A percentile compares a stretch with the other conserved stretches of the same genome.
phyloP scores from a whole-genome alignment of 2,329 filamentous ascomycete genomes.

The Graphilbum fragrans region DNA sequence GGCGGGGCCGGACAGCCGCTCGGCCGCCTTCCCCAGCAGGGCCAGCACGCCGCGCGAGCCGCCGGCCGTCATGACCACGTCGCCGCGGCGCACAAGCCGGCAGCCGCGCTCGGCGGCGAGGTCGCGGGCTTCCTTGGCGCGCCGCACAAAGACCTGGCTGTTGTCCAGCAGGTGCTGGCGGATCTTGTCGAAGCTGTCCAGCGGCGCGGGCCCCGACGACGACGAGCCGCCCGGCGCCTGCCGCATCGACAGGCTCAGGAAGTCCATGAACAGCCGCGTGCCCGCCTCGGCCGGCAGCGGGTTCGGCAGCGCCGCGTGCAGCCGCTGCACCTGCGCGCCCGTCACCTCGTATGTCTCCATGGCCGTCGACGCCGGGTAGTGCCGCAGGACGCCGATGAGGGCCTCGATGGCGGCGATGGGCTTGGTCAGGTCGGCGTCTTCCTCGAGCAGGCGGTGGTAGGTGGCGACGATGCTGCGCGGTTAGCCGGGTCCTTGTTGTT shows the following conservation, averaged over 20 bases:
- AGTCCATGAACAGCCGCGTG: slow-evolving; percentile 90
- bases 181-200: slow-evolving; percentile 66
- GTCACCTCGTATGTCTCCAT: slow-evolving; percentile 88
- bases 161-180: slow-evolving; percentile 76
- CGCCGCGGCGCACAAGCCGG: slow-evolving; percentile 66
- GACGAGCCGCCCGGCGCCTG: slow-evolving; percentile 23
- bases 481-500: neutral
- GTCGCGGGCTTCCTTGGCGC: slow-evolving; percentile 74
- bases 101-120: slow-evolving; percentile 72
- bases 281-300: slow-evolving; percentile 86
- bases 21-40: slow-evolving; percentile 61
- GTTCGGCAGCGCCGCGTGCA: slow-evolving; percentile 73
- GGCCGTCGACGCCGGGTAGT: slow-evolving; percentile 71
- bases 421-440: slow-evolving; percentile 81
- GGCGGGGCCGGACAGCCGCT: slow-evolving; percentile 36
- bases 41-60: slow-evolving; percentile 75
- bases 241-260: slow-evolving; percentile 66
- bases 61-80: slow-evolving; percentile 80
- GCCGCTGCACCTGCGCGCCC: slow-evolving; percentile 59
- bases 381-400: slow-evolving; percentile 71
- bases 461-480: slow-evolving; percentile 39
- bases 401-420: slow-evolving; percentile 58
- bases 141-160: slow-evolving; percentile 71
- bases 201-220: neutral
- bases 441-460: slow-evolving; percentile 40